Base-by-base conservation (phyloP, 139 green algal genomes). In the Tetradesmus lagerheimii region DNA sequence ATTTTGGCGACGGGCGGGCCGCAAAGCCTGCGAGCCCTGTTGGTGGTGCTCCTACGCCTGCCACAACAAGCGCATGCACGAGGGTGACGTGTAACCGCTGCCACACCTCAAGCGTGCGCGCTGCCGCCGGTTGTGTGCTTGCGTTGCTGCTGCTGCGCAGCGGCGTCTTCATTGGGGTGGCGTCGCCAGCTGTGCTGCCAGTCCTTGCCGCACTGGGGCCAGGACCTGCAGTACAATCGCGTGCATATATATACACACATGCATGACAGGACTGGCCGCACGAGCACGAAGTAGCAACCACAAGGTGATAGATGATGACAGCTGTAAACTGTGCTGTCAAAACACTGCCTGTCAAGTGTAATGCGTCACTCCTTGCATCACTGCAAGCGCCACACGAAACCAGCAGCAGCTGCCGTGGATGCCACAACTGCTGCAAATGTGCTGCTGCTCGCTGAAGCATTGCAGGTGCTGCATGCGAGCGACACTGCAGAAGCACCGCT, bases 111-210 rank as follows among this genome's bases (percentile, higher is more conserved):
- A 89, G 43, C 11, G 62, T 88, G 18, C 37, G 83, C 25, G 81
- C 64, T 43, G n/a, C 47, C 38, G 57, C 29, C 8, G 79, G 39
- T 27, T n/a, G 23, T 35, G 83, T 37, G 2, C 29, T 27, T 1
- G 41, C 76, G 35, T 23, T 31, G 38, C 83, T 41, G 31, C 64
- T 64, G 62, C 64, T 64, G 31, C 66, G 35, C 20, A 79, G 31
- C 31, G 83, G 83, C 27, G 83, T 37, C 64, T 88, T 88, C 64
- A 88, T 80, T 0, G 83, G 83, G 12, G 83, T 88, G 27, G 14
- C 31, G 2, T 80, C 83, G 9, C 35, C 82, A 57, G 57, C 82
- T 78, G 82, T 38, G 29, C n/a, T 31, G 14, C 37, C 20, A 9
- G 71, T 38, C 23, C 18, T 34, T 80, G 83, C 64, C 31, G 83